Evolutionary conservation across 1,139 yeast species (phyloP), one percentile per base, ranked within the genome.

Genomic region (Kodamaea ohmeri): DNA sequence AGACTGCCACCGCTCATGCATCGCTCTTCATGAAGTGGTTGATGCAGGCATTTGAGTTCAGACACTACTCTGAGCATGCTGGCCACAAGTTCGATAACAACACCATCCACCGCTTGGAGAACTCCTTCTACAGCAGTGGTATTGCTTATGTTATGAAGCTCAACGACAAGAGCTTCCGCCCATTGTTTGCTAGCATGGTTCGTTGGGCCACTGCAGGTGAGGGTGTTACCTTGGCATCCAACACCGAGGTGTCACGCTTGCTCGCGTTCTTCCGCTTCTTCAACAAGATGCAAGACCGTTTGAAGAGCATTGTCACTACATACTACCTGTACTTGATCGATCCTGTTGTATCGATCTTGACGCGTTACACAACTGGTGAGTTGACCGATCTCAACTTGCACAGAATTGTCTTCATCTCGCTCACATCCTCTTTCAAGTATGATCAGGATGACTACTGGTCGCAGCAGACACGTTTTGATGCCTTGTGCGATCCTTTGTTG

Each of bases 381-480:
- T 48, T 73, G n/a, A 53, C 48, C 11, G 78, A 80, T 39, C 56
- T 74, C 34, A 78, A 83, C 46, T 70, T 84, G 49, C 78, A 89
- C 60, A 80, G 96, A 63, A 63, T 85, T 34, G 60, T 88, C 17
- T 67, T 88, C 44, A 81, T 77, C 46, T 80, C 96, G 0, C 66
- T 90, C 45, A 77, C 82, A 1, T 73, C 87, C 1, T 82, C 96
- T 2, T 88, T 90, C 68, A 87, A 82, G 53, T 84, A 80, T 55
- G 97, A 90, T 55, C 86, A 84, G 55, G 95, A 85, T 51, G 97
- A 92, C 55, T 92, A 86, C 66, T 92, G 98, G 97, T 83, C 86
- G 41, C 80, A 89, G 37, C 84, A 83, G 43, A 79, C 87, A 28
- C 78, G 97, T 58, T 92, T 89, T 56, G 95, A 85, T 34, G 65